These are phyloP conservation scores for Paramecium tetraurelia DNA, from an alignment of 73 alveolate species.

Conservation along the genomic window DNA sequence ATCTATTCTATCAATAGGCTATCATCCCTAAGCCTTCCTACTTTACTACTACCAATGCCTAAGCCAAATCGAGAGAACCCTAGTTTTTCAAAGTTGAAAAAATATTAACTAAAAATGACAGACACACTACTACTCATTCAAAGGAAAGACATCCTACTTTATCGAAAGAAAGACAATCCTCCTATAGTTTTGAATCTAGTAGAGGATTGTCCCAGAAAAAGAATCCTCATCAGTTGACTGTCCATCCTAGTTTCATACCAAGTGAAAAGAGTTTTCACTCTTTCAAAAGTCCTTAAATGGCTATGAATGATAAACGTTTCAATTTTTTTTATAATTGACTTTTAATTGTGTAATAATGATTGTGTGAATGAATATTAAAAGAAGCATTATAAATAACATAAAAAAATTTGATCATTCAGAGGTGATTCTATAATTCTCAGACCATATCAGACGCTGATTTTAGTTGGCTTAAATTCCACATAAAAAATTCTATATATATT, in stretches of 20 bases:
- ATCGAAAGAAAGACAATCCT: slow-evolving; percentile 50
- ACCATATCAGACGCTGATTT: not conserved
- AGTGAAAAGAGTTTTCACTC: slow-evolving; percentile 31
- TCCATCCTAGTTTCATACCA: slow-evolving; percentile 27
- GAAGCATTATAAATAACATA: not conserved
- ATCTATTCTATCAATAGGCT: not conserved
- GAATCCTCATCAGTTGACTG: slow-evolving; percentile 27
- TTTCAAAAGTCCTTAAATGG: slow-evolving; percentile 30
- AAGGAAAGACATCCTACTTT: slow-evolving; percentile 15
- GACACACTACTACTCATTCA: slow-evolving; percentile 1
- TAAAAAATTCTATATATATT: not conserved
- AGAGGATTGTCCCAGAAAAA: slow-evolving; percentile 40
- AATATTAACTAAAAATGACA: not conserved
- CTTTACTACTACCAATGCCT: slow-evolving; percentile 49
- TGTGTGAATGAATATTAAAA: not conserved
- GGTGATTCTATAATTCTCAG: not conserved
- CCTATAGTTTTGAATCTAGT: slow-evolving; percentile 43
- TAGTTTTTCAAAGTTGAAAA: slow-evolving; percentile 32
- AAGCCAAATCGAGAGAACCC: not conserved
- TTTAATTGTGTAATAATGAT: not conserved
- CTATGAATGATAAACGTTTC: not conserved
- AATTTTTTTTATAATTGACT: slow-evolving; percentile 43
- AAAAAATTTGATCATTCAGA: not conserved
- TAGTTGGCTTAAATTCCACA: not conserved
- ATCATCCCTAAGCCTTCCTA: slow-evolving; percentile 8